Conservation (phyloP, 1,139 yeast genomes). For the Hansenula anomala region DNA sequence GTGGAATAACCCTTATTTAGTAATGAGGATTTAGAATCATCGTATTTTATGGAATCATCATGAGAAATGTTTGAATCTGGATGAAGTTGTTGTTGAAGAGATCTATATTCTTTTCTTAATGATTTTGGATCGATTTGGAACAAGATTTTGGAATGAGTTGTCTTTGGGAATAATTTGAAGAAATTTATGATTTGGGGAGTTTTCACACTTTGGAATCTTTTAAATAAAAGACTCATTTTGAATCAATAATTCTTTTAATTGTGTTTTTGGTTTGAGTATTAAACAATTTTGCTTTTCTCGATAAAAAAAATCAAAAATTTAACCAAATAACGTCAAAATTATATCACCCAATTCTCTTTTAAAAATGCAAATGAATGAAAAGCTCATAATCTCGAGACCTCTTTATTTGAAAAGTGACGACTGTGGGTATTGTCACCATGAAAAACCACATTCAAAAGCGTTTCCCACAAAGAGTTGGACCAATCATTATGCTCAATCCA, state of each 20-base stretch:
- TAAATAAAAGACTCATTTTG: too few species aligned
- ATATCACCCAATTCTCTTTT: not conserved
- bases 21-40: conserved; percentile 39
- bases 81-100: conserved; percentile 68
- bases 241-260: too few species aligned
- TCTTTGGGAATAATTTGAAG: conserved; percentile 68
- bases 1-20: conserved; percentile 76
- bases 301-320: not conserved
- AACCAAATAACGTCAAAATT: too few species aligned
- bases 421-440: conserved; percentile 66
- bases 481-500: conserved; percentile 1
- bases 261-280: too few species aligned
- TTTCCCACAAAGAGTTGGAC: conserved; percentile 29
- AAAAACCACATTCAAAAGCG: conserved; percentile 31
- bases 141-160: conserved; percentile 69
- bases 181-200: conserved; percentile 25
- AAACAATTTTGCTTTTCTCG: not conserved
- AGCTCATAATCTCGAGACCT: conserved; percentile 29
- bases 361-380: conserved; percentile 10
- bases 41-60: conserved; percentile 14
- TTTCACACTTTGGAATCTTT: not conserved
- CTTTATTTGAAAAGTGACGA: conserved; percentile 29
- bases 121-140: conserved; percentile 51
- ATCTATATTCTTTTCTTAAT: conserved; percentile 70
- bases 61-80: conserved; percentile 52